Evolutionary conservation across 768 basidiomycete species (phyloP).

Genomic region (Paxillus involutus): DNA sequence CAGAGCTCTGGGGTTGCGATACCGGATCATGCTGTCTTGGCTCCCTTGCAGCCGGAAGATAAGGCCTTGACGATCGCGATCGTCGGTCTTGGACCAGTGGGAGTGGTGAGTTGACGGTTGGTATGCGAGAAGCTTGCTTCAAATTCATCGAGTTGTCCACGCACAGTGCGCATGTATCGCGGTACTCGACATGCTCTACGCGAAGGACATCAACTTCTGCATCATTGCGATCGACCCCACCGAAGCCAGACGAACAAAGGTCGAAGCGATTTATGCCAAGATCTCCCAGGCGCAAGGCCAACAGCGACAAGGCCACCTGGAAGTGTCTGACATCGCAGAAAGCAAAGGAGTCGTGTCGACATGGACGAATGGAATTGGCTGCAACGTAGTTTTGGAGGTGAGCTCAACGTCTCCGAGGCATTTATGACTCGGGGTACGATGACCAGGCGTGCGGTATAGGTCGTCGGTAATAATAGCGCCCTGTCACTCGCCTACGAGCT

Average conservation of each 20-base stretch:
- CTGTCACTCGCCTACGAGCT: slow-evolving; percentile 66
- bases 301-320: slow-evolving; percentile 40
- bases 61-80: slow-evolving; percentile 59
- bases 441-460: slow-evolving; percentile 35
- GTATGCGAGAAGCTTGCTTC: background rate
- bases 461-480: slow-evolving; percentile 69
- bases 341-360: slow-evolving; percentile 47
- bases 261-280: slow-evolving; percentile 53
- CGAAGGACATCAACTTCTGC: slow-evolving; percentile 45
- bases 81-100: slow-evolving; percentile 78
- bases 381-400: slow-evolving; percentile 69
- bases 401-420: slow-evolving; percentile 2
- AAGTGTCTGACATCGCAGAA: slow-evolving; percentile 49
- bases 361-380: slow-evolving; percentile 60
- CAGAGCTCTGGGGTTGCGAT: slow-evolving; percentile 14
- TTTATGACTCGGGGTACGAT: background rate
- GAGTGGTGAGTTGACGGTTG: slow-evolving; percentile 43
- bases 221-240: slow-evolving; percentile 67
- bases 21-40: background rate
- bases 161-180: slow-evolving; percentile 59
- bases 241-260: slow-evolving; percentile 56
- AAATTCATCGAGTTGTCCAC: background rate
- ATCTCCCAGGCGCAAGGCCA: slow-evolving; percentile 42
- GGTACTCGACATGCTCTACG: slow-evolving; percentile 59
- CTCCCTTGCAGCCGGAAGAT: slow-evolving; percentile 45